Evolutionary conservation across 768 basidiomycete genomes (phyloP).

Genomic region (Macrolepiota dolichaula): DNA sequence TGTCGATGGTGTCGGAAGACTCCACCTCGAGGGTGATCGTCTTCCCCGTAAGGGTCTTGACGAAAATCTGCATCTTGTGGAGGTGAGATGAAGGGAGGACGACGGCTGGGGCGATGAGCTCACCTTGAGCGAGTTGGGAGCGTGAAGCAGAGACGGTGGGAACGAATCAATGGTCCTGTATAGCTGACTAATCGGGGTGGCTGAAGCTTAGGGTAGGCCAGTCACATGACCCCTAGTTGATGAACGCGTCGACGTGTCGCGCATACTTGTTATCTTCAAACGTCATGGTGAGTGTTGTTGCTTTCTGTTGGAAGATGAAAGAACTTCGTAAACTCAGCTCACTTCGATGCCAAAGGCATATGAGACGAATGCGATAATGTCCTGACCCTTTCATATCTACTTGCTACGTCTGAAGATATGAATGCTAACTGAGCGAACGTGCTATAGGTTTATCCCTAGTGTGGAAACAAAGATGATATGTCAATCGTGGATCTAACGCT

Average conservation of each 20-base stretch:
- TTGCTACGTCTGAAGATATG: too few species aligned
- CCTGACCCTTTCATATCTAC: conserved; percentile 28
- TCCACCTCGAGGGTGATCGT: conserved; percentile 99
- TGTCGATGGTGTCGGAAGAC: conserved; percentile 95
- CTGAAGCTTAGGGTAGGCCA: conserved; percentile 35
- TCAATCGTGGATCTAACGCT: neutral
- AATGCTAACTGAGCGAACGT: too few species aligned
- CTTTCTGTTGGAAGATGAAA: conserved; percentile 20
- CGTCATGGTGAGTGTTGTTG: conserved; percentile 10
- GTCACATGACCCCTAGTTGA: conserved; percentile 18
- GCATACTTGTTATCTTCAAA: neutral
- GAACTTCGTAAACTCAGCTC: conserved; percentile 52
- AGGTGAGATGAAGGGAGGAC: conserved; percentile 14
- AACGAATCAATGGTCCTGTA: conserved; percentile 24
- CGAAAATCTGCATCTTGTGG: conserved; percentile 51
- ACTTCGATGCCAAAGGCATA: conserved; percentile 53
- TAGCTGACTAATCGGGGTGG: conserved; percentile 28
- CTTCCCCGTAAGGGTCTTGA: conserved; percentile 89
- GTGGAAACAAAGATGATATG: neutral
- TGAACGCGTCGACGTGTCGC: conserved; percentile 16
- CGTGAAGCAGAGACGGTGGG: conserved; percentile 22
- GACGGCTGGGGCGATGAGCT: conserved; percentile 18
- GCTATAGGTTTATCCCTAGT: neutral
- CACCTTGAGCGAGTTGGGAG: conserved; percentile 26
- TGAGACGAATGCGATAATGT: conserved; percentile 50